These are phyloP conservation scores for Eutrema yunnanense DNA, from an alignment of 345 rosid genomes.

Conservation along the genomic window DNA sequence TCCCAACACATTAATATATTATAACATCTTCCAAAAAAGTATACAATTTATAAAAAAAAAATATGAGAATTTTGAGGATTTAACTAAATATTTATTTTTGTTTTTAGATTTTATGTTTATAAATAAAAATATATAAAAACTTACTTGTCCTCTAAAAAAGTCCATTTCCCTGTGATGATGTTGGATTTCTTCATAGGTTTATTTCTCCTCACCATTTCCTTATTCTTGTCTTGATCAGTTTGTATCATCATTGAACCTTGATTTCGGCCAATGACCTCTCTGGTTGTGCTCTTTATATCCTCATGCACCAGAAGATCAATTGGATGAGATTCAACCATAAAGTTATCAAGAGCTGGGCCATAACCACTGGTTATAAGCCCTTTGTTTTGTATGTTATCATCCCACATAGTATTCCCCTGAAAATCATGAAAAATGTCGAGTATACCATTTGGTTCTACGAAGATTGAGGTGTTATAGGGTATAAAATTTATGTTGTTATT, in stretches of 20 bases:
- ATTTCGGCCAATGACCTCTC: background rate
- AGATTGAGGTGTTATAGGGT: background rate
- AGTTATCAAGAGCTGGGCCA: background rate
- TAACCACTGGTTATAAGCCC: background rate
- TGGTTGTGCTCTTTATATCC: background rate
- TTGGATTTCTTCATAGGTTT: background rate
- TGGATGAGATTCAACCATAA: background rate
- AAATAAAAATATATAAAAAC: background rate
- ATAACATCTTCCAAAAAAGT: background rate
- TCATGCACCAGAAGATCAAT: background rate
- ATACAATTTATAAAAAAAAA: background rate
- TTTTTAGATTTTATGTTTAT: background rate
- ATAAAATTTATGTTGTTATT: background rate
- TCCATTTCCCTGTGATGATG: background rate
- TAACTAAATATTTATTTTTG: background rate
- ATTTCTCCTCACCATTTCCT: background rate
- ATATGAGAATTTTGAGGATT: background rate
- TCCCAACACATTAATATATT: background rate
- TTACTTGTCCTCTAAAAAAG: background rate
- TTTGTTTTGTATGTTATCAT: background rate
- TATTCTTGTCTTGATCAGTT: background rate
- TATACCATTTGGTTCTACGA: background rate
- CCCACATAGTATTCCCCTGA: background rate
- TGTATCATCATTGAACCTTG: background rate
- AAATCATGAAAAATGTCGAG: background rate